These are phyloP conservation scores for Juglanconis oblonga DNA, from an alignment of 2,329 filamentous ascomycete genomes.

Conservation along the genomic window DNA sequence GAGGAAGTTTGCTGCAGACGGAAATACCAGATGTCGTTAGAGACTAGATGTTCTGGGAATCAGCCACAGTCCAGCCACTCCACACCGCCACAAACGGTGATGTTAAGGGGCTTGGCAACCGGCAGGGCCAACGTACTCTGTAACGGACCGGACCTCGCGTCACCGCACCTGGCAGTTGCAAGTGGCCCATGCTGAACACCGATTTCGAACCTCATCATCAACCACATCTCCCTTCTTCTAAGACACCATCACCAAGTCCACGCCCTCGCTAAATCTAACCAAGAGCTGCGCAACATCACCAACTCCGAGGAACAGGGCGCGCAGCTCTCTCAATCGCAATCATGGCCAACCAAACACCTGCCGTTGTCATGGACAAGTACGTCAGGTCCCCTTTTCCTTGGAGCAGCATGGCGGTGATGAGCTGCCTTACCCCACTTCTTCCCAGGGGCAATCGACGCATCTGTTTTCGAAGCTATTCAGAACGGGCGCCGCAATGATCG, in stretches of 20 bases:
- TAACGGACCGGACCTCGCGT: slow-evolving; percentile 8
- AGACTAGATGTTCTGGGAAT: too few species aligned
- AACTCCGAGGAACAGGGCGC: slow-evolving; percentile 26
- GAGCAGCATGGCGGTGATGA: slow-evolving; percentile 17
- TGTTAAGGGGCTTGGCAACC: slow-evolving; percentile 10
- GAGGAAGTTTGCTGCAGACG: not conserved
- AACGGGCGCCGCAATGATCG: slow-evolving; percentile 13
- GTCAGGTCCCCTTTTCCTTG: slow-evolving; percentile 42
- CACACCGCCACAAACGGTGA: slow-evolving; percentile 8
- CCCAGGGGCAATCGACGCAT: slow-evolving; percentile 16
- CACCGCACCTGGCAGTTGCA: not conserved
- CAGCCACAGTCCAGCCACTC: not conserved
- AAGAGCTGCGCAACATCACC: slow-evolving; percentile 20
- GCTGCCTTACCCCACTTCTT: slow-evolving; percentile 21
- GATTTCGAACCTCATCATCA: slow-evolving; percentile 4
- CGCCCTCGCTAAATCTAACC: not conserved
- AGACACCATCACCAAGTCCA: slow-evolving; percentile 9
- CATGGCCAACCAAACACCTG: slow-evolving; percentile 98
- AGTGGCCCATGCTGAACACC: not conserved
- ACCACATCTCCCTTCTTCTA: slow-evolving; percentile 1
- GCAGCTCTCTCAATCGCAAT: slow-evolving; percentile 30
- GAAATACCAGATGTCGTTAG: too few species aligned
- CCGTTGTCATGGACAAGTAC: slow-evolving; percentile 99
- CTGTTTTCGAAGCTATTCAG: slow-evolving; percentile 19
- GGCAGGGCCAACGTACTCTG: not conserved